Conservation (phyloP, 192 early-diverging fungal species). For the Linnemannia schmuckeri region DNA sequence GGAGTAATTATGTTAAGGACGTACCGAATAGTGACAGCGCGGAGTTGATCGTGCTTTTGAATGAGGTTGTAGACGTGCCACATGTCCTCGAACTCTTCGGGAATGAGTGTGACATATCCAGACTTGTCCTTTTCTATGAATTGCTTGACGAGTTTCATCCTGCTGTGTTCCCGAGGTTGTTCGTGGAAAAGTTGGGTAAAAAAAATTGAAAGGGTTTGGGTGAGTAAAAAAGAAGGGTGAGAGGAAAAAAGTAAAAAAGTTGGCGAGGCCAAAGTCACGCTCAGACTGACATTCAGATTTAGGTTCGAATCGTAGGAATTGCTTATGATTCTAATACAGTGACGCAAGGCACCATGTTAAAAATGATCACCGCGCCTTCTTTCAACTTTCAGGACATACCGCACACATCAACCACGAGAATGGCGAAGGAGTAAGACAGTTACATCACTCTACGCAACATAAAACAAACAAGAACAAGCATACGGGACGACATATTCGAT, state of each 20-base stretch:
- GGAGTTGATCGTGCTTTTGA: constrained; percentile 85
- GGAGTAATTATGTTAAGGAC: neutral
- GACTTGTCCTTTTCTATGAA: constrained; percentile 74
- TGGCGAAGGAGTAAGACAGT: neutral
- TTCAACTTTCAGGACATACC: neutral
- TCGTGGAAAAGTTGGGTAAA: constrained; percentile 77
- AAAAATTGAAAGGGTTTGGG: neutral
- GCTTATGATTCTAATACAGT: neutral
- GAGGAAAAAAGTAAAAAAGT: neutral
- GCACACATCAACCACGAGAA: neutral
- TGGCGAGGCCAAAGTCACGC: neutral
- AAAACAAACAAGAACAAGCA: neutral
- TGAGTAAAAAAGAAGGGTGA: neutral
- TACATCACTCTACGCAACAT: neutral
- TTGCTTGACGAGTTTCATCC: constrained; percentile 51
- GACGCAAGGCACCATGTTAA: no score
- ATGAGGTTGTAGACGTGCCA: constrained; percentile 97
- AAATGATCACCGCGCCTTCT: neutral
- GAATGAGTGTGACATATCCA: constrained; percentile 84
- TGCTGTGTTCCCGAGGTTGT: constrained; percentile 54
- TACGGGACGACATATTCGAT: neutral
- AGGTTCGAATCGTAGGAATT: neutral
- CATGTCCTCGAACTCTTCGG: constrained; percentile 97
- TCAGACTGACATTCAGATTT: neutral
- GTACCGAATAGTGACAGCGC: constrained; percentile 88